Base-by-base conservation (phyloP, 192 early-diverging fungal genomes). In the Mortierella alpina region DNA sequence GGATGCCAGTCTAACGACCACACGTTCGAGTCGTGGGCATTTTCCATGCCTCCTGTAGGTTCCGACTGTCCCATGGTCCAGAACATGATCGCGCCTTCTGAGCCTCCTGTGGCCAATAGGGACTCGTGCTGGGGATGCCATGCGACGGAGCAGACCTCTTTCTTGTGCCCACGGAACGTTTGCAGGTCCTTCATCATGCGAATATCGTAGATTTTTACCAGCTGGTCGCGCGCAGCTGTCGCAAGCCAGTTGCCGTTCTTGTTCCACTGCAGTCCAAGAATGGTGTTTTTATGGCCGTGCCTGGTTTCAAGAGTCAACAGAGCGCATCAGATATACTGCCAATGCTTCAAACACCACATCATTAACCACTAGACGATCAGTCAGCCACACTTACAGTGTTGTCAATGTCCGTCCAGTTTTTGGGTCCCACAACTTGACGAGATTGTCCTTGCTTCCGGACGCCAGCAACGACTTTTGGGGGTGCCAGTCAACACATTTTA, bases 1-100 rank as follows among this genome's bases (percentile, higher is more conserved):
- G 98, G 98, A 83, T 99, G 97, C 95, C 96, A 99, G 68, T 97
- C 97, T 15, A 99, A 73, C 11, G 96, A 92, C 95, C 97, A 99
- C 41, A 98, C 91, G 53, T 94, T 92, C 22, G 92, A 93, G 20
- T 93, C 93, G 71, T 98, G 96, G 0, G 96, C 96, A 14, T 86
- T 89, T 52, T 95, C 93, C 66, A 96, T 70, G n/a, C 63, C 31
- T 79, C 72, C 66, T 3, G 66, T 75, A 14, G 69, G 72, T 54
- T 63, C 56, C 51, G 63, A 82, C 70, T 87, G 90, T 83, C 95
- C 96, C 46, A 94, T 92, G 20, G 91, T 82, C 98, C 98, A 99
- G 64, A 91, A 94, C 82, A 89, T 88, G 18, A 96, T 90, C 9
- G 90, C 86, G 1, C 96, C 94, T 54, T 98, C 96, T 2, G 93